These are phyloP conservation scores for Scytalidium lignicola DNA, from an alignment of 2,329 filamentous ascomycete species.

Conservation along the genomic window DNA sequence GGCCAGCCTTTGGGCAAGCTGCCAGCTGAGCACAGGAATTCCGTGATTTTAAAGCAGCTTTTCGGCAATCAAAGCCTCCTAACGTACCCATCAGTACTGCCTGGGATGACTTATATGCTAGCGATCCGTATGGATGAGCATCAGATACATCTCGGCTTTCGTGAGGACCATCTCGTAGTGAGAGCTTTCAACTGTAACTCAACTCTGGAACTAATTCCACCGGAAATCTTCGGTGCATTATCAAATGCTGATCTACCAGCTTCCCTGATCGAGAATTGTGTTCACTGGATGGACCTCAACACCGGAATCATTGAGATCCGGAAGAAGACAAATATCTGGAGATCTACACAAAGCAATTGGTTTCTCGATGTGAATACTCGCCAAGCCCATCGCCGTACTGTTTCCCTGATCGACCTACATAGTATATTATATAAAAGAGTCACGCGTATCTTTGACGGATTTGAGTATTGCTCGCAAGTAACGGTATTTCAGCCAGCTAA, in stretches of 20 bases:
- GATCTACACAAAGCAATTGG: constrained; percentile 33
- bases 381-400: constrained; percentile 18
- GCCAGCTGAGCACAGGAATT: constrained; percentile 43
- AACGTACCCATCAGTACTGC: constrained; percentile 45
- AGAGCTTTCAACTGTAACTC: constrained; percentile 27
- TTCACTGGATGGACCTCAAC: constrained; percentile 52
- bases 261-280: constrained; percentile 43
- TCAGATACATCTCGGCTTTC: constrained; percentile 50
- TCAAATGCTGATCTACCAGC: constrained; percentile 43
- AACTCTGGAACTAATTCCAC: constrained; percentile 31
- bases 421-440: constrained; percentile 36
- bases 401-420: constrained; percentile 44
- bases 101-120: constrained; percentile 48
- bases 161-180: constrained; percentile 36
- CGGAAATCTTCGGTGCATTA: constrained; percentile 22
- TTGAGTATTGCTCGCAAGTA: constrained; percentile 40
- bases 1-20: constrained; percentile 45
- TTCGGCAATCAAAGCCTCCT: constrained; percentile 49
- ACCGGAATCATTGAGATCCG: constrained; percentile 47
- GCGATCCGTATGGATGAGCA: constrained; percentile 32
- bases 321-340: constrained; percentile 37
- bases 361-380: constrained; percentile 27
- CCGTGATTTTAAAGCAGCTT: constrained; percentile 39
- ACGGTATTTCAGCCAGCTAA: constrained; percentile 39
- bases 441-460: constrained; percentile 40